Conservation (phyloP, 2,329 filamentous ascomycete species). For the Xylaria sp. region DNA sequence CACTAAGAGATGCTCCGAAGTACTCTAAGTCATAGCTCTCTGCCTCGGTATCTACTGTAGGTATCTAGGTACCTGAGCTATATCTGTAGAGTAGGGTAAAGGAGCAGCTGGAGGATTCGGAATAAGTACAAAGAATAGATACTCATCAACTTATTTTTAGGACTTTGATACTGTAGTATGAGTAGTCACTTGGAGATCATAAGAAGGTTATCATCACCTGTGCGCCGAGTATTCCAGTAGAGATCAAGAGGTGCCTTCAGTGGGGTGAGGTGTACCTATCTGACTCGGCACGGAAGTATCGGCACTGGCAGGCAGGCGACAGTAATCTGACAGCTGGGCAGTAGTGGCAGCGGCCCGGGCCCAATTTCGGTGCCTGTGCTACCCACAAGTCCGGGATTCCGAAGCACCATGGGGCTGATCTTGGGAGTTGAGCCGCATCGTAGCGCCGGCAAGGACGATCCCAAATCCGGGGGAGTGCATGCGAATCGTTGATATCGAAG, state of each 20-base stretch:
- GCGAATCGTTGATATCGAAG: constrained; percentile 38
- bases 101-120: not conserved
- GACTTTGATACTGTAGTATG: not conserved
- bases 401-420: constrained; percentile 43
- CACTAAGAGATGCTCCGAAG: not conserved
- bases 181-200: not conserved
- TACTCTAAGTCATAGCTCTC: no score
- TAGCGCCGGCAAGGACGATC: constrained; percentile 45
- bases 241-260: no score
- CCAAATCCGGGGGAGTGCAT: constrained; percentile 39
- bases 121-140: not conserved
- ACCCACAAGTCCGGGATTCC: constrained; percentile 36
- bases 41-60: no score
- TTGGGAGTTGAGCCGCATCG: constrained; percentile 46
- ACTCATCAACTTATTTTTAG: not conserved
- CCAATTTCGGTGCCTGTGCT: constrained; percentile 17
- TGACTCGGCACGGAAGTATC: no score
- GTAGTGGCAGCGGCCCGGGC: constrained; percentile 11
- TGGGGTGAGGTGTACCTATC: no score
- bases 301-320: constrained; percentile 4
- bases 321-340: constrained; percentile 19
- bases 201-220: not conserved
- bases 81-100: no score
- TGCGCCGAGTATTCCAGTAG: not conserved
- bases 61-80: not conserved